Conservation (phyloP, 192 early-diverging fungal species). For the Piromyces finnis region DNA sequence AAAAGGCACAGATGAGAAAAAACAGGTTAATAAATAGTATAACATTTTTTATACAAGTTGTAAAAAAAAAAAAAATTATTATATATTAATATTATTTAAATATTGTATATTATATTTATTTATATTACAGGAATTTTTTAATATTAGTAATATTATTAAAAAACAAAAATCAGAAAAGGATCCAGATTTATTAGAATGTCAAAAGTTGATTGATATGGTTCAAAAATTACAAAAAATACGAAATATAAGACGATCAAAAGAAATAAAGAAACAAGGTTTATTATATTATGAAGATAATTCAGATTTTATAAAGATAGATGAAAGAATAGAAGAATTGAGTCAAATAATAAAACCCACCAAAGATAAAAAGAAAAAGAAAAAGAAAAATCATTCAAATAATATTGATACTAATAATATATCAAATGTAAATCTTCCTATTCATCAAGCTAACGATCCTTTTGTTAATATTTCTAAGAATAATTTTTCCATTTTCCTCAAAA, state of each 20-base stretch:
- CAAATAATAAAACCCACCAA: neutral
- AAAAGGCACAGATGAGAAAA: too few relatives aligned
- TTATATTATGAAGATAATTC: neutral
- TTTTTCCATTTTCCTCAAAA: neutral
- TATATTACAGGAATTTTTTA: neutral
- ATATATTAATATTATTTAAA: too few relatives aligned
- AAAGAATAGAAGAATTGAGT: neutral
- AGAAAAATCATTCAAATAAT: neutral
- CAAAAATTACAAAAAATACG: neutral
- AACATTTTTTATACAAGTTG: too few relatives aligned
- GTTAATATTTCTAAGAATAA: neutral
- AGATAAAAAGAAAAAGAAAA: neutral
- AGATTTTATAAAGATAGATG: neutral
- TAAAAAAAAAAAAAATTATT: too few relatives aligned
- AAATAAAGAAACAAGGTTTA: neutral
- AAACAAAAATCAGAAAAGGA: neutral
- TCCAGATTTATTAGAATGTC: neutral
- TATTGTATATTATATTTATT: too few relatives aligned
- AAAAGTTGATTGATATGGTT: neutral
- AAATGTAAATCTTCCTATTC: too few relatives aligned
- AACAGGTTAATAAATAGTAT: too few relatives aligned
- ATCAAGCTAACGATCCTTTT: too few relatives aligned
- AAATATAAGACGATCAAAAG: neutral
- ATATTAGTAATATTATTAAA: neutral
- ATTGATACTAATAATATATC: neutral